phyloP scores from a whole-genome alignment of 2,329 filamentous ascomycete genomes.

The Talaromyces sp. region DNA sequence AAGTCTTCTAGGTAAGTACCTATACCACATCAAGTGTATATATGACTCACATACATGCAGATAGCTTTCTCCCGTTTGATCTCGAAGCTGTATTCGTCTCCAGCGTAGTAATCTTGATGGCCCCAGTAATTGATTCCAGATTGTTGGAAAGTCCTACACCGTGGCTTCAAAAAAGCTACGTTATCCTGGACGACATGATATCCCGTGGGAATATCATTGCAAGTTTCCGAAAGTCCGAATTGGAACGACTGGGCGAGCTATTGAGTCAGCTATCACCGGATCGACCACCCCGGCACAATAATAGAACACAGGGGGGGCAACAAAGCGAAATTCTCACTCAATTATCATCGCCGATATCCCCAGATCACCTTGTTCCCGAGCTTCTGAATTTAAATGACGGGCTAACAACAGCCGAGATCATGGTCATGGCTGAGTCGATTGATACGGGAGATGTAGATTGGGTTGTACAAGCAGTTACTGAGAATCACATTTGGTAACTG shows the following conservation, averaged over 20 bases:
- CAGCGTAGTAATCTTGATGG: neutral
- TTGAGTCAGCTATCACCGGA: neutral
- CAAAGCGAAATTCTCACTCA: neutral
- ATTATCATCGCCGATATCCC: neutral
- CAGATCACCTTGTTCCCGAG: neutral
- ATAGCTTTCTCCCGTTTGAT: neutral
- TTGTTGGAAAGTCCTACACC: neutral
- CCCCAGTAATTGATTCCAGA: neutral
- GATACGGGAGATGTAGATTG: slow-evolving; percentile 42
- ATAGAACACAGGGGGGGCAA: neutral
- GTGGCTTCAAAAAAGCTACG: slow-evolving; percentile 12
- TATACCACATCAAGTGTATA: neutral
- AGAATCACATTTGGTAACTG: slow-evolving; percentile 39
- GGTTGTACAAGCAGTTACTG: slow-evolving; percentile 43
- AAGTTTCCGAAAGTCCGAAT: slow-evolving; percentile 39
- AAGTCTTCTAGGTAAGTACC: neutral
- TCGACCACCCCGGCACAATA: neutral
- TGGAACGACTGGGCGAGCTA: slow-evolving; percentile 29
- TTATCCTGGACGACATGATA: slow-evolving; percentile 45
- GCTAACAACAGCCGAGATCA: slow-evolving; percentile 43
- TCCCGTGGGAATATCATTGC: slow-evolving; percentile 44
- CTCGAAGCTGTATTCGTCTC: neutral
- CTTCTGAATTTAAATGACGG: slow-evolving; percentile 25
- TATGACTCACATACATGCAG: neutral
- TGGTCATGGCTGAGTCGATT: slow-evolving; percentile 46